Base-by-base conservation (phyloP, 1,139 yeast genomes). In the Hansenula sp. region DNA sequence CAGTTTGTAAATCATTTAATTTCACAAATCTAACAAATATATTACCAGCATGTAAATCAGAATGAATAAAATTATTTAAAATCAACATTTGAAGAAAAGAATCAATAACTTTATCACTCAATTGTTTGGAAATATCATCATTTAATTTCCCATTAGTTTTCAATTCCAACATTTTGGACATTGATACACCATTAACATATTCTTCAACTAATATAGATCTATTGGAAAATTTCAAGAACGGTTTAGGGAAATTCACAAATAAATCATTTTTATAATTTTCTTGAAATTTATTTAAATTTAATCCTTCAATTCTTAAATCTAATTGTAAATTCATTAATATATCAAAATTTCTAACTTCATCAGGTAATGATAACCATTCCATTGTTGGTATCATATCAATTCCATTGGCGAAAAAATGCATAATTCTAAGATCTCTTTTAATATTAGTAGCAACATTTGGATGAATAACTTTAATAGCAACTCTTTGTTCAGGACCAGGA, bases 291-390 rank as follows among this genome's bases (percentile, higher is more conserved):
- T 76, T 70, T 45, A 92, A 66, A 57, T 92, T 92, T 50, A 82
- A 68, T 0, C 94, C 95, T 59, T 92, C 98, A 29, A 92, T 87
- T 51, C 97, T 70, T 44, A 92, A 66, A 61, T 92, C 98, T 44
- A 94, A 66, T 61, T 92, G 99, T 39, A 88, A 63, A 38, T 81
- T 77, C 97, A 92, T 92, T 65, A 94, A 74, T 1, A 79, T 68
- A 1, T 88, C 73, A 60, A 92, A 92, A 55, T 89, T 95, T 32
- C 81, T 86, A 2, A 92, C 97, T 61, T 94, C 98, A 47, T 83
- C 95, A 0, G 97, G 98, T 38, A 92, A 66, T 6, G 96, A 87
- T 8, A 92, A 68, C 99, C 99, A 92, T 60, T 92, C 97, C 96
- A 92, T 87, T 0, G 96, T 88, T 2, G 98, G 99, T 3, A 90